Base-by-base conservation (phyloP, 352 stramenopile species). In the Achlya hypogyna region DNA sequence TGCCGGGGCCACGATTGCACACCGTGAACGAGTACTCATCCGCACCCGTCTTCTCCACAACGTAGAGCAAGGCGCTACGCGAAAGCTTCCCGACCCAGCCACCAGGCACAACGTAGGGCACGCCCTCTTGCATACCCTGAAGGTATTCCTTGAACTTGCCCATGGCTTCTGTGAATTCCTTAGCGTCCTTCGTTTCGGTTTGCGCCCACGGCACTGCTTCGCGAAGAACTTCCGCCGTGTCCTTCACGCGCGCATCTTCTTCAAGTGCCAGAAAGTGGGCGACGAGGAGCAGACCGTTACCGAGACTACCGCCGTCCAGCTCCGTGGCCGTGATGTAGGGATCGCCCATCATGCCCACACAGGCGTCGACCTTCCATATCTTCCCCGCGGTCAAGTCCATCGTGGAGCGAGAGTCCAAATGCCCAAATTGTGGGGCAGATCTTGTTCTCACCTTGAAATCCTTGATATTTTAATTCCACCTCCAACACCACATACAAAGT, bases 1-100 rank as follows among this genome's bases (percentile, higher is more conserved):
- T 78, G 8, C 88, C 88, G 0, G 82, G 78, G 0, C 88, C 88
- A 65, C 93, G 93, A 74, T 96, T 96, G 69, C 87, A 96, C 38
- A 96, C 81, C 31, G 84, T 91, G 54, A 96, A 89, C 23, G 79
- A 86, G 53, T 88, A 95, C 16, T 71, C 65, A 18, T 72, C 67
- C 3, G 84, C 76, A 16, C 62, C 69, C 0, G 73, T 81, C 42
- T 90, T 93, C 64, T 96, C 86, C 5, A 93, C 63, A 9, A 96
- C 71, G 60, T 93, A 94, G 12, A 96, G 72, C 40, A 96, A 86
- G 18, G 80, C 81, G 64, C 93, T 84, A 40, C 84, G 89, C 22
- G 71, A 75, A 8, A 72, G 65, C 56, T 84, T 93, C 56, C 82
- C 79, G n/a, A 88, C 76, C 51, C 86, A 96, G 9, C 88, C 88